A percentile compares a stretch with the other conserved stretches of the same genome.
phyloP scores from a whole-genome alignment of 768 basidiomycete species.

The Pleurotus cornucopiae region DNA sequence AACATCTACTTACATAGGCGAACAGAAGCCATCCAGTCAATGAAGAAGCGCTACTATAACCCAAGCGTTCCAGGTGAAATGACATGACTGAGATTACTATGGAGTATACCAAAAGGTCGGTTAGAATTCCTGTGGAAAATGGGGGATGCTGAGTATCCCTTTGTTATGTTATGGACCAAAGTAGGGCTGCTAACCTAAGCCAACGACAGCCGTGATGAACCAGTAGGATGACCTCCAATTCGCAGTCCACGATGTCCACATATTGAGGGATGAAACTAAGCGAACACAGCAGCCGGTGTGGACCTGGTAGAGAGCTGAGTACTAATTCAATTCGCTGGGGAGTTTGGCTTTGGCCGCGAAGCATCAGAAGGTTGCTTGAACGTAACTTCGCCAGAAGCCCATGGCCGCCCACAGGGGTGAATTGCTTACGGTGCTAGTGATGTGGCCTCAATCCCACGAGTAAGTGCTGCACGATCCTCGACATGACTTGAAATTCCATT shows the following conservation, averaged over 20 bases:
- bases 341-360: too few species aligned
- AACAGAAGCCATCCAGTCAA: conserved; percentile 59
- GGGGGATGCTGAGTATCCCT: neutral
- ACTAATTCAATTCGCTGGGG: too few species aligned
- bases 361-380: too few species aligned
- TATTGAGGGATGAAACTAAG: neutral
- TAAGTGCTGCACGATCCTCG: too few species aligned
- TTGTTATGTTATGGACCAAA: neutral
- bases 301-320: neutral
- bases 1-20: conserved; percentile 41
- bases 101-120: conserved; percentile 58
- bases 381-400: too few species aligned
- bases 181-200: conserved; percentile 33
- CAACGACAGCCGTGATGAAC: conserved; percentile 52
- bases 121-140: conserved; percentile 30
- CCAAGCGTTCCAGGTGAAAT: conserved; percentile 51
- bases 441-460: too few species aligned
- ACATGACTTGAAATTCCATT: too few species aligned
- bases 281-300: neutral
- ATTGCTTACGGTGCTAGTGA: too few species aligned
- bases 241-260: conserved; percentile 36
- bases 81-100: conserved; percentile 62
- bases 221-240: conserved; percentile 56
- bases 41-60: conserved; percentile 40
- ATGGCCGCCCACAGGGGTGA: too few species aligned